A percentile compares a stretch with the other conserved stretches of the same genome.
These are phyloP conservation scores for Polytrichum formosum DNA, from an alignment of 225 moss, liverwort and hornwort genomes.

Conservation along the genomic window DNA sequence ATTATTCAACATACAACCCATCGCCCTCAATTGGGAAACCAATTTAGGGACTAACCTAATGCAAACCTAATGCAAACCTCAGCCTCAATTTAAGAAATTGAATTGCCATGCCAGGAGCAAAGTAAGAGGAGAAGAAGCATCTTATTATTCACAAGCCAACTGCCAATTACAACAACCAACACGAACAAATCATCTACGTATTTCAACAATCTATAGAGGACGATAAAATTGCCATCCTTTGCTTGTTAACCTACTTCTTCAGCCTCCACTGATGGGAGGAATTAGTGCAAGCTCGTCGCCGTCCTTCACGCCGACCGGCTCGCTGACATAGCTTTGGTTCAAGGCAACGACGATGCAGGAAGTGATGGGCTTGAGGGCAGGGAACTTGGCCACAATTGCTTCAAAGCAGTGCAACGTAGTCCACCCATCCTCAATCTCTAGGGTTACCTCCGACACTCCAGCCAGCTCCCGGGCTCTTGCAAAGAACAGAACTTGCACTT, in stretches of 20 bases:
- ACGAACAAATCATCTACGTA: too few relatives aligned
- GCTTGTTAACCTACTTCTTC: slow-evolving; percentile 4
- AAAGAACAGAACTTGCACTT: slow-evolving; percentile 51
- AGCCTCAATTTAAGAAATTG: too few relatives aligned
- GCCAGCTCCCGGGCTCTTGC: slow-evolving; percentile 63
- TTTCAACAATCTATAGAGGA: too few relatives aligned
- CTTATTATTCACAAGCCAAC: too few relatives aligned
- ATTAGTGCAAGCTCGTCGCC: slow-evolving; percentile 74
- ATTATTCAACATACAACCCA: too few relatives aligned
- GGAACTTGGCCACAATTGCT: slow-evolving; percentile 32
- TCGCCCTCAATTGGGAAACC: too few relatives aligned
- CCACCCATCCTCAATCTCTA: slow-evolving; percentile 44
- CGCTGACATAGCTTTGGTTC: slow-evolving; percentile 57
- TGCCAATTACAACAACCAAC: too few relatives aligned
- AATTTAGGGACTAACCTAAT: too few relatives aligned
- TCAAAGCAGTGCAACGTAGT: slow-evolving; percentile 52
- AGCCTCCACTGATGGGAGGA: slow-evolving; percentile 82
- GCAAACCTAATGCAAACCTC: too few relatives aligned
- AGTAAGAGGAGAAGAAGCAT: too few relatives aligned
- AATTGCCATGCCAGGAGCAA: too few relatives aligned
- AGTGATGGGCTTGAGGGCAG: slow-evolving; percentile 39
- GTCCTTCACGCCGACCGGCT: slow-evolving; percentile 54
- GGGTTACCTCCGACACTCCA: slow-evolving; percentile 45
- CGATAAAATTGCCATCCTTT: too few relatives aligned
- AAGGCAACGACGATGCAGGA: slow-evolving; percentile 62